A percentile compares a stretch with the other conserved stretches of the same genome.
Conservation (phyloP, 1,139 yeast genomes). For the Saccharomycopsis phalli region DNA sequence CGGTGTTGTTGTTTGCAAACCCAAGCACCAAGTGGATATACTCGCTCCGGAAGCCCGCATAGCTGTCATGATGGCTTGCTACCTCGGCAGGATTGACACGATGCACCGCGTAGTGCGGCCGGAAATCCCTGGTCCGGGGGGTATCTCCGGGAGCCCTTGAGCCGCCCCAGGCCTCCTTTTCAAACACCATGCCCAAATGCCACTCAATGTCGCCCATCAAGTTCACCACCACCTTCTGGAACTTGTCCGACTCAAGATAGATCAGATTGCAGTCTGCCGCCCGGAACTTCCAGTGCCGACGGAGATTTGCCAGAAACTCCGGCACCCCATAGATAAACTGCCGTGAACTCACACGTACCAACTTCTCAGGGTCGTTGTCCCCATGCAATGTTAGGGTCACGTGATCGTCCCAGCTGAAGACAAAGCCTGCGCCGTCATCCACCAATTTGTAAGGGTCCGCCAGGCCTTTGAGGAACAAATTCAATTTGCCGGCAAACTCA, state of each 20-base stretch:
- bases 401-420: slow-evolving; percentile 65
- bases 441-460: slow-evolving; percentile 65
- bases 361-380: slow-evolving; percentile 49
- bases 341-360: slow-evolving; percentile 57
- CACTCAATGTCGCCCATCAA: slow-evolving; percentile 42
- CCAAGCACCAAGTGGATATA: slow-evolving; percentile 73
- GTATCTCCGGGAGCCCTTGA: slow-evolving; percentile 24
- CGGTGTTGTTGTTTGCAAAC: slow-evolving; percentile 39
- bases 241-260: slow-evolving; percentile 4
- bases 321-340: slow-evolving; percentile 56
- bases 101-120: slow-evolving; percentile 61
- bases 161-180: slow-evolving; percentile 35
- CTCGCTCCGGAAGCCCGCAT: slow-evolving; percentile 67
- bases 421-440: slow-evolving; percentile 70
- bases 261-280: background rate
- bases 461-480: slow-evolving; percentile 37
- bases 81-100: slow-evolving; percentile 54
- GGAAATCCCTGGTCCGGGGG: slow-evolving; percentile 31
- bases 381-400: slow-evolving; percentile 55
- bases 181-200: slow-evolving; percentile 42
- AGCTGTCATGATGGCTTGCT: slow-evolving; percentile 58
- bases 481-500: slow-evolving; percentile 20
- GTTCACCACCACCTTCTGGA: slow-evolving; percentile 41
- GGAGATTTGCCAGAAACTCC: slow-evolving; percentile 33
- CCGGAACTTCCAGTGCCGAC: slow-evolving; percentile 33